These are phyloP conservation scores for Phyllosticta citrichinensis DNA, from an alignment of 2,329 filamentous ascomycete species.

Conservation along the genomic window DNA sequence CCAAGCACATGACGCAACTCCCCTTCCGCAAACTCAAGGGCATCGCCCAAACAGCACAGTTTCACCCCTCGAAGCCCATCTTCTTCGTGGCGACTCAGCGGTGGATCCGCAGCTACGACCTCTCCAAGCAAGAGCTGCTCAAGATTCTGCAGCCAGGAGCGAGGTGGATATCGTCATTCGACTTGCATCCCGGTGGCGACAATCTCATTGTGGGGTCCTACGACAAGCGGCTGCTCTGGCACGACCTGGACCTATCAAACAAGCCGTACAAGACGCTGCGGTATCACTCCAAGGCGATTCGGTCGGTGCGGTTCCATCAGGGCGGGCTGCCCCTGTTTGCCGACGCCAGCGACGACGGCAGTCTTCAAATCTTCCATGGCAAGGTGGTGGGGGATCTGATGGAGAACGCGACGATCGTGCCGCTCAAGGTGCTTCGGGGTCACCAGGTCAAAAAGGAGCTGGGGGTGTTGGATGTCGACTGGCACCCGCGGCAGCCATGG, in stretches of 20 bases:
- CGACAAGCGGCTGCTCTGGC: slow-evolving; percentile 88
- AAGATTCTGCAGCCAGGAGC: slow-evolving; percentile 91
- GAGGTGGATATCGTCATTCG: slow-evolving; percentile 88
- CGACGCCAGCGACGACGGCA: slow-evolving; percentile 90
- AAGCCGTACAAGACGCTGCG: slow-evolving; percentile 93
- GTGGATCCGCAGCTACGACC: slow-evolving; percentile 85
- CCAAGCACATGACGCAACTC: slow-evolving; percentile 87
- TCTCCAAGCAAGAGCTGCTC: slow-evolving; percentile 81
- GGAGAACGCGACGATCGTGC: slow-evolving; percentile 93
- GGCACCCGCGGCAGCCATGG: slow-evolving; percentile 94
- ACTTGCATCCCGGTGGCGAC: slow-evolving; percentile 85
- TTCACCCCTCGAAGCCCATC: slow-evolving; percentile 85
- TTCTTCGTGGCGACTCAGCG: slow-evolving; percentile 96
- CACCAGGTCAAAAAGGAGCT: slow-evolving; percentile 79
- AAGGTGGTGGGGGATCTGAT: slow-evolving; percentile 91
- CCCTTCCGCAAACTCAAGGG: slow-evolving; percentile 73
- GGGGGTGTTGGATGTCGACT: slow-evolving; percentile 88
- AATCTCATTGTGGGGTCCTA: slow-evolving; percentile 93
- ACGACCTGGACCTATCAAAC: slow-evolving; percentile 84
- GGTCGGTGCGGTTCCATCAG: slow-evolving; percentile 78
- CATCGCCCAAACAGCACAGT: slow-evolving; percentile 80
- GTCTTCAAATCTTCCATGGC: slow-evolving; percentile 90
- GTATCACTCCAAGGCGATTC: slow-evolving; percentile 87
- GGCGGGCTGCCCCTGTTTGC: slow-evolving; percentile 75
- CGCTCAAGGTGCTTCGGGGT: slow-evolving; percentile 84